Evolutionary conservation across 495 filamentous ascomycete genomes (phyloP).

Genomic region (Penicillium ochrochloron): DNA sequence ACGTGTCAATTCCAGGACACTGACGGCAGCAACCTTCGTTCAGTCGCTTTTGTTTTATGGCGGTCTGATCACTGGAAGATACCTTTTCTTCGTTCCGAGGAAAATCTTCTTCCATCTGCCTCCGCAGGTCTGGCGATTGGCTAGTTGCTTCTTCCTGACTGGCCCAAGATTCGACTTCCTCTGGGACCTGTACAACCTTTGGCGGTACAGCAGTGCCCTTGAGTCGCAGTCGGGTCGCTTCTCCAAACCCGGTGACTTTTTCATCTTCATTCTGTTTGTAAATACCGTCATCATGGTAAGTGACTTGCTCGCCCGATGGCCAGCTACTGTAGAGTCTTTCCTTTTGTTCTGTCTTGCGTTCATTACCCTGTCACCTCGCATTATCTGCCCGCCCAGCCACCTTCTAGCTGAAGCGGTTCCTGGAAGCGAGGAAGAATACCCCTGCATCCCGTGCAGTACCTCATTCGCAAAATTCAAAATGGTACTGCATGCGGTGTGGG

Average conservation of each 20-base stretch:
- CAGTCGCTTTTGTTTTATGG: constrained; percentile 65
- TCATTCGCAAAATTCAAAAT: constrained; percentile 73
- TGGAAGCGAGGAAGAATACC: constrained; percentile 97
- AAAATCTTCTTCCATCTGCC: constrained; percentile 60
- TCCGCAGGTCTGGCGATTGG: constrained; percentile 71
- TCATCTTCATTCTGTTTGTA: constrained; percentile 69
- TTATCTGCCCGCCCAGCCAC: constrained; percentile 93
- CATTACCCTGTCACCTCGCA: constrained; percentile 64
- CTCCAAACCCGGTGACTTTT: constrained; percentile 67
- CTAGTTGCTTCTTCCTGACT: constrained; percentile 76
- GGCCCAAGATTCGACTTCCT: constrained; percentile 65
- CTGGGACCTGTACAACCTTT: constrained; percentile 83
- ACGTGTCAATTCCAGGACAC: constrained; percentile 57
- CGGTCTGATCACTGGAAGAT: constrained; percentile 56
- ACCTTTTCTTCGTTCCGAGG: constrained; percentile 61
- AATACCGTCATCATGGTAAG: constrained; percentile 65
- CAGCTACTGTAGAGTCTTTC: constrained; percentile 13
- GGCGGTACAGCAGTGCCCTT: constrained; percentile 64
- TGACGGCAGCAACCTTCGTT: constrained; percentile 68
- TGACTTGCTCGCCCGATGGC: constrained; percentile 27
- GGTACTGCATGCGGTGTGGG: constrained; percentile 75
- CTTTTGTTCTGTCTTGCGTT: constrained; percentile 30
- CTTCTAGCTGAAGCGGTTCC: constrained; percentile 90
- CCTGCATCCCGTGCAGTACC: constrained; percentile 70
- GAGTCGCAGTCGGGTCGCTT: constrained; percentile 66